phyloP scores from a whole-genome alignment of 2,329 filamentous ascomycete genomes.

The Karstenula rhodostoma region DNA sequence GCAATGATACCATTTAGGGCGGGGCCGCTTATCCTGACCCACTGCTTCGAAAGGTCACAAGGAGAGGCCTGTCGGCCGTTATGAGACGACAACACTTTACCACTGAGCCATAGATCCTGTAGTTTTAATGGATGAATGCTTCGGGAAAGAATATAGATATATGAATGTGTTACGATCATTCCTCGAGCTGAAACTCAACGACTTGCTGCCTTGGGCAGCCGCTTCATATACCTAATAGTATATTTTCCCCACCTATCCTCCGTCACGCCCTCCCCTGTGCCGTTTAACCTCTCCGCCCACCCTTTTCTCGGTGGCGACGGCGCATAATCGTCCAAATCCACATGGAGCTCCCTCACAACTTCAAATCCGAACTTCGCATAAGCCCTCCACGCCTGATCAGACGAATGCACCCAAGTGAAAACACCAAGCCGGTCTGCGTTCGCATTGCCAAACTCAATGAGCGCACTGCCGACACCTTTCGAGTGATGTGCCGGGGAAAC shows the following conservation, averaged over 20 bases:
- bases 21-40: no score
- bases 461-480: slow-evolving; percentile 12
- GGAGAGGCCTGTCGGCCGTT: no score
- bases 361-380: slow-evolving; percentile 14
- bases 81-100: no score
- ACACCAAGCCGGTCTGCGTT: slow-evolving; percentile 10
- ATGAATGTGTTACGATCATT: no score
- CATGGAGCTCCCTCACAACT: slow-evolving; percentile 8
- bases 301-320: neutral
- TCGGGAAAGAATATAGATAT: no score
- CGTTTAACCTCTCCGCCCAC: slow-evolving; percentile 4
- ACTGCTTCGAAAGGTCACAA: no score
- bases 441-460: slow-evolving; percentile 7
- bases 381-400: slow-evolving; percentile 11
- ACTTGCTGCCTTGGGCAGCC: slow-evolving; percentile 18
- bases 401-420: slow-evolving; percentile 19
- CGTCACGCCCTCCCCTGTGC: slow-evolving; percentile 2
- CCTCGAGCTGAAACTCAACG: slow-evolving; percentile 16
- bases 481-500: slow-evolving; percentile 4
- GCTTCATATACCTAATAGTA: slow-evolving; percentile 15
- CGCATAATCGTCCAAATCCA: slow-evolving; percentile 15
- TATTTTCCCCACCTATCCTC: slow-evolving; percentile 13
- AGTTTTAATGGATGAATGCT: no score
- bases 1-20: no score
- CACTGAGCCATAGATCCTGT: no score